Base-by-base conservation (phyloP, 352 stramenopile species). In the Pythium scleroteichum region DNA sequence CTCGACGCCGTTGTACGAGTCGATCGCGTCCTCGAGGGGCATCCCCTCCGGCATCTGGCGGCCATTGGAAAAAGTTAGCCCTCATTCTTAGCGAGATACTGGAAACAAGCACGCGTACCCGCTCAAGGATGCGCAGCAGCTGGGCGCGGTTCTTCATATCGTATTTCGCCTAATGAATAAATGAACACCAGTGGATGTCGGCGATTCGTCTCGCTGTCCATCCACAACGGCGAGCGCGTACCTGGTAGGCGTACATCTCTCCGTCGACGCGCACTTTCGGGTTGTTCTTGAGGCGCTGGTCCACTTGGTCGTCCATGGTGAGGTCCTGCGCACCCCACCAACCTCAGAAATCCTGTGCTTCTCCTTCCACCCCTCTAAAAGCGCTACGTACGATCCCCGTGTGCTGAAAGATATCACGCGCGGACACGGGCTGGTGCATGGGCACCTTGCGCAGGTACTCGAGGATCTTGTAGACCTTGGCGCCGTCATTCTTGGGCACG, bases 391-490 rank as follows among this genome's bases (percentile, higher is more conserved):
- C 85, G 45, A 94, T 78, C 66, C 85, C 85, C 13, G 84, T 95
- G 65, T 93, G 71, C 72, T 91, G 79, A 66, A 92, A 93, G 46
- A 95, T 83, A 27, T 91, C 81, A 19, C 68, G 29, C 49, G 85
- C 74, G 9, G 80, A 72, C 23, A 92, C 83, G 2, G 85, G 63
- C 59, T 87, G 82, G 68, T 95, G 85, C 75, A 90, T 85, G 2
- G 82, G 78, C 22, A 95, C 73, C 65, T 85, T 90, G 71, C 85
- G 81, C 56, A 94, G 61, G 53, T 90, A 94, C 64, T 92, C 79
- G 17, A 94, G 73, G 71, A 94, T 92, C 68, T 94, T 92, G 73
- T 94, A 92, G 9, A 92, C 80, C 54, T 92, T 92, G 55, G 80
- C 80, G 57, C 83, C 83, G 60, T 92, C 83, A 79, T 92, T 92